Percentiles rank a stretch among this genome's conserved stretches.
phyloP scores from a whole-genome alignment of 768 basidiomycete genomes.

The Agaricus blazei region DNA sequence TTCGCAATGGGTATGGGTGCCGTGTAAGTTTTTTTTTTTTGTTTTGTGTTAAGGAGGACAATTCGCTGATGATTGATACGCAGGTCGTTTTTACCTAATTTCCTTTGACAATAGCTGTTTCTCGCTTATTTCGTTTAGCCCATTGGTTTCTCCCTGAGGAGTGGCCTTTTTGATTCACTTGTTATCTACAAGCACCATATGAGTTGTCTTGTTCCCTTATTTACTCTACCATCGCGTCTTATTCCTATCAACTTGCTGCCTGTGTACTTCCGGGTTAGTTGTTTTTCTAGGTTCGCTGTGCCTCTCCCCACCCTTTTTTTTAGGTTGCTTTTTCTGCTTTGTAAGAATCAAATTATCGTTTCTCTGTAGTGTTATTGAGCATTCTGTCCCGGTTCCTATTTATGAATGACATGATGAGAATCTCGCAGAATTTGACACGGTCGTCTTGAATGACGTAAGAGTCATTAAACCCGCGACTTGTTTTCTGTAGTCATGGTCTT shows the following conservation, averaged over 20 bases:
- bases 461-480: background rate
- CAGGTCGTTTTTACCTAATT: constrained; percentile 57
- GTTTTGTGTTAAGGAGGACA: background rate
- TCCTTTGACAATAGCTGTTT: constrained; percentile 37
- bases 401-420: no score
- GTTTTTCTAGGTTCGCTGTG: constrained; percentile 4
- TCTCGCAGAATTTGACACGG: no score
- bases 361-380: background rate
- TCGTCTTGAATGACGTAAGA: background rate
- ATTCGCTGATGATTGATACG: constrained; percentile 6
- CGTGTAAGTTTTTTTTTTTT: constrained; percentile 49
- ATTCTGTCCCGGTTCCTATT: no score
- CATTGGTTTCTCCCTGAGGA: constrained; percentile 13
- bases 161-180: constrained; percentile 10
- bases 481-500: constrained; percentile 47
- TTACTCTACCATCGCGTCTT: constrained; percentile 6
- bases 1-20: constrained; percentile 83
- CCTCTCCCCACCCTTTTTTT: background rate
- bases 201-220: background rate
- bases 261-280: constrained; percentile 8
- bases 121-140: constrained; percentile 13
- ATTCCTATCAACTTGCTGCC: constrained; percentile 9
- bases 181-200: background rate
- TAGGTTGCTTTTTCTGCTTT: background rate
- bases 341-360: background rate